These are phyloP conservation scores for Gossypium anomalum DNA, from an alignment of 345 rosid genomes.

Conservation along the genomic window DNA sequence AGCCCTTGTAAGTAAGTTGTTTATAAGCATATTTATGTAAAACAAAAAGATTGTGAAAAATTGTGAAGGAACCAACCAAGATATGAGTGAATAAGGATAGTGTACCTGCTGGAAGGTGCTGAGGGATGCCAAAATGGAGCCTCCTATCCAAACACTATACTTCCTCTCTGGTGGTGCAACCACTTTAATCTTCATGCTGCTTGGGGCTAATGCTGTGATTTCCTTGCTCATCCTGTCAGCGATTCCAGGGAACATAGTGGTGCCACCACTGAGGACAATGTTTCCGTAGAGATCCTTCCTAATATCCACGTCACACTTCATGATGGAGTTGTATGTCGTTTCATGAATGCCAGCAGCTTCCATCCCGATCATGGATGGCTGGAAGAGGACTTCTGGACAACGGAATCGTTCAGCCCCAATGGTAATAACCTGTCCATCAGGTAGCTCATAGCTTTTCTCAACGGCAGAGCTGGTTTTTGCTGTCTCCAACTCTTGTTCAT, in stretches of 20 bases:
- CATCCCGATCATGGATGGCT: slow-evolving; percentile 68
- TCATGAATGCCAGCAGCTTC: slow-evolving; percentile 25
- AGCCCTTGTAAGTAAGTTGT: background rate
- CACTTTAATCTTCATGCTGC: slow-evolving; percentile 26
- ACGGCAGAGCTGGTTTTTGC: slow-evolving; percentile 53
- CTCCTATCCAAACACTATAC: slow-evolving; percentile 63
- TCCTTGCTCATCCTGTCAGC: slow-evolving; percentile 81
- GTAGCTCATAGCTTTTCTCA: slow-evolving; percentile 62
- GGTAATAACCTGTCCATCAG: slow-evolving; percentile 37
- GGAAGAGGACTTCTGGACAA: slow-evolving; percentile 76
- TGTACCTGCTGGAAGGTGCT: slow-evolving; percentile 64
- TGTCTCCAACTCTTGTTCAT: slow-evolving; percentile 61
- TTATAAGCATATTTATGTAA: slow-evolving; percentile 8
- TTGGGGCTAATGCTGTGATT: slow-evolving; percentile 53
- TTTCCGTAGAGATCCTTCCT: slow-evolving; percentile 25
- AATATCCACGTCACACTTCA: slow-evolving; percentile 23
- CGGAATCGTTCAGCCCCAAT: slow-evolving; percentile 71
- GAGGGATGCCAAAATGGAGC: slow-evolving; percentile 72
- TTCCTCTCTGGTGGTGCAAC: slow-evolving; percentile 24
- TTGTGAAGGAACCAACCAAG: background rate
- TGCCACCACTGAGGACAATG: slow-evolving; percentile 39
- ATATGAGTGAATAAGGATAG: background rate
- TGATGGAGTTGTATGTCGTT: slow-evolving; percentile 23
- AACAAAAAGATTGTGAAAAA: background rate
- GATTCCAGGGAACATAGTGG: slow-evolving; percentile 70